These are phyloP conservation scores for Pseudocercospora vitis DNA, from an alignment of 2,329 filamentous ascomycete genomes.

Conservation along the genomic window DNA sequence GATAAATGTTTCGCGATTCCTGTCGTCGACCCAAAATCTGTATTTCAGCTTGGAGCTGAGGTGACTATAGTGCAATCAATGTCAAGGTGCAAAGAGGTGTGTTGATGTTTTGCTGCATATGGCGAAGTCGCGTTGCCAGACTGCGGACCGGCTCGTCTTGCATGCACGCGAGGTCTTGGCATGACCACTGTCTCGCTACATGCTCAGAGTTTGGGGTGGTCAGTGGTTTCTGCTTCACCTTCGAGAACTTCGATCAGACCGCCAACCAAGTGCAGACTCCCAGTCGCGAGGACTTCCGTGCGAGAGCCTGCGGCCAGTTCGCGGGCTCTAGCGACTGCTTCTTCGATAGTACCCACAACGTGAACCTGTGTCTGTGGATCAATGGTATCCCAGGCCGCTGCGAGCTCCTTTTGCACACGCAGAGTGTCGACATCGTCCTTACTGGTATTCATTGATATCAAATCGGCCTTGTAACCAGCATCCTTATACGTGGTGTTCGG, in stretches of 20 bases:
- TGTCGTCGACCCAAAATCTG: background rate
- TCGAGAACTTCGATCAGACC: slow-evolving; percentile 74
- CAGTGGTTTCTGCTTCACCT: slow-evolving; percentile 30
- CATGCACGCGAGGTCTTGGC: background rate
- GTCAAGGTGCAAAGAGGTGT: background rate
- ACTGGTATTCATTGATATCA: slow-evolving; percentile 63
- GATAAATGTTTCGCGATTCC: background rate
- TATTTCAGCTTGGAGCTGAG: too few species aligned
- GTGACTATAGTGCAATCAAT: too few species aligned
- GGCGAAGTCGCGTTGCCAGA: background rate
- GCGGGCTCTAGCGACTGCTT: slow-evolving; percentile 63
- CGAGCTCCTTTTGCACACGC: slow-evolving; percentile 67
- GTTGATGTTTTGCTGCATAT: background rate
- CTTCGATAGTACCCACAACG: slow-evolving; percentile 66
- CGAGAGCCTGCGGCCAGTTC: slow-evolving; percentile 41
- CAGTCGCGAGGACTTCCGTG: slow-evolving; percentile 71
- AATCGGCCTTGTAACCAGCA: slow-evolving; percentile 62
- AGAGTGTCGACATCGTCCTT: slow-evolving; percentile 58
- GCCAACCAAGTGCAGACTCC: slow-evolving; percentile 81
- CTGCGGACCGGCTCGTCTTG: slow-evolving; percentile 2
- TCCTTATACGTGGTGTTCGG: slow-evolving; percentile 69
- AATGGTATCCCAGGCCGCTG: slow-evolving; percentile 58
- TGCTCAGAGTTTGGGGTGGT: background rate
- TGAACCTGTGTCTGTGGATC: slow-evolving; percentile 55
- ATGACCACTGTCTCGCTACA: too few species aligned